Conservation (phyloP, 805 yeast genomes). For the Candida oleophila region DNA sequence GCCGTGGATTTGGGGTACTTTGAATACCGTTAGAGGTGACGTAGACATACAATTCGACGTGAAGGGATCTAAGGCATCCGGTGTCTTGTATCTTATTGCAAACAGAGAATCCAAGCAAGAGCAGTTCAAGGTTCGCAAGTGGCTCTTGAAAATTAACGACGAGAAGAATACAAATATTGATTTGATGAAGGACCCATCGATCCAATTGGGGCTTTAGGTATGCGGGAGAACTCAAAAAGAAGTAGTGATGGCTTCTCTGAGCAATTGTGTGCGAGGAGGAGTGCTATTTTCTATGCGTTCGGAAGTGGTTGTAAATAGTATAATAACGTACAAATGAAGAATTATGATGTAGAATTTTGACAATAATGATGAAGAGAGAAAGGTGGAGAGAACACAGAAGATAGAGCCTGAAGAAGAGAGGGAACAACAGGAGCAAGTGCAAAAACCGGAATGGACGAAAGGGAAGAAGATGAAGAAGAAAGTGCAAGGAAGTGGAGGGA, state of each 20-base stretch:
- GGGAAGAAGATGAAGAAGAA: neutral
- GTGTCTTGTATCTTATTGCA: slow-evolving; percentile 68
- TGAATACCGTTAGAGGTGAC: slow-evolving; percentile 79
- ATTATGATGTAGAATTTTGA: neutral
- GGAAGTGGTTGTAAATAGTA: neutral
- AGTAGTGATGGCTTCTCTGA: too few relatives aligned
- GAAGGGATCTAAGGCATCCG: slow-evolving; percentile 58
- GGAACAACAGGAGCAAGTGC: too few relatives aligned
- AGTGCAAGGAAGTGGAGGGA: neutral
- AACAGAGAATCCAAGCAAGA: slow-evolving; percentile 58
- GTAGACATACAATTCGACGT: slow-evolving; percentile 74
- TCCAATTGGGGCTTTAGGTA: slow-evolving; percentile 25
- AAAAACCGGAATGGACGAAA: too few relatives aligned
- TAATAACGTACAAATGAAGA: neutral
- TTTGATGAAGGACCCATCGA: slow-evolving; percentile 27
- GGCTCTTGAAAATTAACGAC: slow-evolving; percentile 25
- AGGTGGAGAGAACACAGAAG: too few relatives aligned
- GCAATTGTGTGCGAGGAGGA: too few relatives aligned
- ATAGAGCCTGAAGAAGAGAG: too few relatives aligned
- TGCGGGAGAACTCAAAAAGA: neutral
- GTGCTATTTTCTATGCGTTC: neutral
- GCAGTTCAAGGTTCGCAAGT: slow-evolving; percentile 37
- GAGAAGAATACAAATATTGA: slow-evolving; percentile 19
- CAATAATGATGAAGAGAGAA: neutral
- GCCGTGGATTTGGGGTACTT: slow-evolving; percentile 88